A percentile compares a stretch with the other conserved stretches of the same genome.
These are phyloP conservation scores for Blastocystis hominis DNA, from an alignment of 352 stramenopile species.

Conservation along the genomic window DNA sequence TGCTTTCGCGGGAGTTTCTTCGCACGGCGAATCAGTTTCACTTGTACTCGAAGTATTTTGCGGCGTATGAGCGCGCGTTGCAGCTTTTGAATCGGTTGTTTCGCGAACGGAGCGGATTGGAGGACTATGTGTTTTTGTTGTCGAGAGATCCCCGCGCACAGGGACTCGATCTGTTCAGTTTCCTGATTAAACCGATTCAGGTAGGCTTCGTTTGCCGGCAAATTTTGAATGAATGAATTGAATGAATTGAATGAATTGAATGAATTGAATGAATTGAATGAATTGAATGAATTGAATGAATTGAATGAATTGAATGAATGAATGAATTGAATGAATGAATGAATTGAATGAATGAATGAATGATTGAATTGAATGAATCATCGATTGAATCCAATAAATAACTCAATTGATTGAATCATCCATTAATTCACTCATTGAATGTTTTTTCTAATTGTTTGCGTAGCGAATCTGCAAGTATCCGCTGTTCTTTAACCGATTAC, in stretches of 20 bases:
- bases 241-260: no score
- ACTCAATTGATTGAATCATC: no score
- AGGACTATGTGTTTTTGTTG: neutral
- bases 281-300: no score
- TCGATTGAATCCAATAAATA: no score
- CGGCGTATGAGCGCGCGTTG: neutral
- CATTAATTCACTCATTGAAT: no score
- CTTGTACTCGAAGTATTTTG: conserved; percentile 26
- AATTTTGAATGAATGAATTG: neutral
- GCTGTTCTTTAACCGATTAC: conserved; percentile 20
- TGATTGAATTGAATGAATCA: no score
- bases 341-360: no score
- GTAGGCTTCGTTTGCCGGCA: neutral
- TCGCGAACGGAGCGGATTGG: neutral
- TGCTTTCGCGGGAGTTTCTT: conserved; percentile 17
- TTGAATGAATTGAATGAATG: no score
- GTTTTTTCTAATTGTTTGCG: no score
- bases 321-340: no score
- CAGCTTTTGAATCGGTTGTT: neutral
- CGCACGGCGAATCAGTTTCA: conserved; percentile 40
- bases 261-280: no score
- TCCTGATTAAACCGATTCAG: conserved; percentile 47
- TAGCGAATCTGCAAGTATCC: conserved; percentile 55
- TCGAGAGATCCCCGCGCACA: conserved; percentile 8
- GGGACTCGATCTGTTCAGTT: conserved; percentile 36